phyloP scores from a whole-genome alignment of 805 yeast genomes.

The Metschnikowia koreensis region DNA sequence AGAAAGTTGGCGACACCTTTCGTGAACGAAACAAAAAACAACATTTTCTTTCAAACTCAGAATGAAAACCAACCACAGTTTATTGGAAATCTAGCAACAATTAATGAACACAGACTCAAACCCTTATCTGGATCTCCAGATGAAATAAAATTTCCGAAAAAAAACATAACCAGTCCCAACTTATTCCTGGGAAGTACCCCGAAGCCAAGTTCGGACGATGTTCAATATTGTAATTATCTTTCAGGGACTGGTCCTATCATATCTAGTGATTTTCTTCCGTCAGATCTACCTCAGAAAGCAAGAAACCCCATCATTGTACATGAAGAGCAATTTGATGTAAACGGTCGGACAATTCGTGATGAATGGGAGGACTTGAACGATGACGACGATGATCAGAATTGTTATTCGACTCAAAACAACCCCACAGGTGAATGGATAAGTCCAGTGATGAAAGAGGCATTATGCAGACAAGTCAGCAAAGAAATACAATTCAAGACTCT shows the following conservation, averaged over 20 bases:
- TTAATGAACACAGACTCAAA: background rate
- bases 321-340: background rate
- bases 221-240: background rate
- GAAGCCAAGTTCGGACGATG: background rate
- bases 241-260: conserved; percentile 4
- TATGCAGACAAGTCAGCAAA: conserved; percentile 43
- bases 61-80: background rate
- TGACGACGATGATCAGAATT: conserved; percentile 1
- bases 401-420: background rate
- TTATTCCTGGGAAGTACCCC: background rate
- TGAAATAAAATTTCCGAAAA: background rate
- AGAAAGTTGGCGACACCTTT: conserved; percentile 13
- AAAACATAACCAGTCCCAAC: background rate
- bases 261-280: conserved; percentile 16
- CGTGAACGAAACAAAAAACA: conserved; percentile 12
- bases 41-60: conserved; percentile 4
- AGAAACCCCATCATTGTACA: conserved; percentile 14
- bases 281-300: conserved; percentile 6
- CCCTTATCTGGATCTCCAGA: too few species aligned
- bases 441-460: conserved; percentile 46
- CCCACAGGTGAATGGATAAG: conserved; percentile 26
- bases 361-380: conserved; percentile 5
- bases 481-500: conserved; percentile 36
- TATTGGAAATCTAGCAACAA: background rate
- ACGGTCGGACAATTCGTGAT: background rate